Evolutionary conservation across 345 rosid genomes (phyloP).

Genomic region (Erodium maritimum): DNA sequence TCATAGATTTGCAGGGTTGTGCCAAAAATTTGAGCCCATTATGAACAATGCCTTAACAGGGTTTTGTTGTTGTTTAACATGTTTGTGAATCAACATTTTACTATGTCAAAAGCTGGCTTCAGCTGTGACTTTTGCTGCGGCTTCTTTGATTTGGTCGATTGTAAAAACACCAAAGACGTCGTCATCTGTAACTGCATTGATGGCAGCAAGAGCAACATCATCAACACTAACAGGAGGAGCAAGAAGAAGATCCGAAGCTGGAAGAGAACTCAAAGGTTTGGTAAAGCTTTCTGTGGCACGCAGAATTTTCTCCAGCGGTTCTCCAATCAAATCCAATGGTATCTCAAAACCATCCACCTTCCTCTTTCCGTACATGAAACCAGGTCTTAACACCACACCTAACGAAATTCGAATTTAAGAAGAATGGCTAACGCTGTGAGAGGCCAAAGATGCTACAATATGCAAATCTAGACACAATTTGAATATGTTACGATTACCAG

Average conservation of each 20-base stretch:
- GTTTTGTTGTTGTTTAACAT: no score
- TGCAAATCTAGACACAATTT: no score
- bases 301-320: slow-evolving; percentile 57
- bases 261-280: slow-evolving; percentile 56
- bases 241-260: slow-evolving; percentile 68
- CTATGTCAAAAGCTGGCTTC: slow-evolving; percentile 7
- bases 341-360: slow-evolving; percentile 63
- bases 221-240: slow-evolving; percentile 76
- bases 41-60: no score
- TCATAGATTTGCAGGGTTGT: no score
- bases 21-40: no score
- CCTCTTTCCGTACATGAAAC: slow-evolving; percentile 72
- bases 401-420: not conserved
- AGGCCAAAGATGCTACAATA: no score
- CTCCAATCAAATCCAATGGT: slow-evolving; percentile 74
- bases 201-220: slow-evolving; percentile 67
- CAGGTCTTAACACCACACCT: slow-evolving; percentile 87
- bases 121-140: slow-evolving; percentile 53
- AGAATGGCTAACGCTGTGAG: no score
- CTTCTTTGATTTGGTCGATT: slow-evolving; percentile 94
- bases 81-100: no score
- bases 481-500: slow-evolving; percentile 48
- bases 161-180: slow-evolving; percentile 80
- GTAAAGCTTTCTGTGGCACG: slow-evolving; percentile 42
- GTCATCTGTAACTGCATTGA: slow-evolving; percentile 56